Conservation (phyloP, 1,284 basidiomycete genomes). For the Clitocybe nebularis region DNA sequence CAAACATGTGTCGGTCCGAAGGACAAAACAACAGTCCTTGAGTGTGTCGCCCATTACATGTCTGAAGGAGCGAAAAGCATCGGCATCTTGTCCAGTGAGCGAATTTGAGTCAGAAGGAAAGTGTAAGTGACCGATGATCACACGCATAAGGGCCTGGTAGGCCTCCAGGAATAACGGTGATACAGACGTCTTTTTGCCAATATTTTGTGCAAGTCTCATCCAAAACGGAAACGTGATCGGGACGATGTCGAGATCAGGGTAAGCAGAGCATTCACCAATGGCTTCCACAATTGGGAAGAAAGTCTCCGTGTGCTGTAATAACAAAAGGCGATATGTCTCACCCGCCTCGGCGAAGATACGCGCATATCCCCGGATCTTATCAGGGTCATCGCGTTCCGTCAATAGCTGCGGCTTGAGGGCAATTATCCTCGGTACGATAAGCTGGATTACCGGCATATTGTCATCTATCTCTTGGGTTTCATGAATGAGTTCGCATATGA, state of each 20-base stretch:
- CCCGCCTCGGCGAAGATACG: constrained; percentile 95
- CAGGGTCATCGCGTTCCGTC: constrained; percentile 72
- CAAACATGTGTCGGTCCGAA: constrained; percentile 86
- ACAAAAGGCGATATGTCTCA: constrained; percentile 90
- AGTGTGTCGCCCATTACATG: constrained; percentile 99
- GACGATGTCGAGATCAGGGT: constrained; percentile 93
- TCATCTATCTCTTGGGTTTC: constrained; percentile 98
- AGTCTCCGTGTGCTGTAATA: constrained; percentile 84
- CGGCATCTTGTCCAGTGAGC: constrained; percentile 82
- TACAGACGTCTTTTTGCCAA: constrained; percentile 71
- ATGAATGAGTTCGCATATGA: constrained; percentile 93
- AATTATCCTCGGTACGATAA: constrained; percentile 82
- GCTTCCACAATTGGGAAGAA: constrained; percentile 95
- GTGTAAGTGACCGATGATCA: constrained; percentile 90
- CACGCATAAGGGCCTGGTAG: constrained; percentile 80
- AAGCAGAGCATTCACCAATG: constrained; percentile 91
- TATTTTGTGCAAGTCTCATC: constrained; percentile 86
- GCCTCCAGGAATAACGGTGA: constrained; percentile 74
- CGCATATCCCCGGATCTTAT: constrained; percentile 87
- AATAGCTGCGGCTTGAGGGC: constrained; percentile 63
- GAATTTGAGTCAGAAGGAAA: constrained; percentile 76
- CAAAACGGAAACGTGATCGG: constrained; percentile 99
- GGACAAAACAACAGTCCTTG: constrained; percentile 97
- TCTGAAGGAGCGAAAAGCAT: constrained; percentile 92
- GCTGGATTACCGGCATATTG: constrained; percentile 85